Base-by-base conservation (phyloP, 345 rosid species). In the Eutrema japonicum region DNA sequence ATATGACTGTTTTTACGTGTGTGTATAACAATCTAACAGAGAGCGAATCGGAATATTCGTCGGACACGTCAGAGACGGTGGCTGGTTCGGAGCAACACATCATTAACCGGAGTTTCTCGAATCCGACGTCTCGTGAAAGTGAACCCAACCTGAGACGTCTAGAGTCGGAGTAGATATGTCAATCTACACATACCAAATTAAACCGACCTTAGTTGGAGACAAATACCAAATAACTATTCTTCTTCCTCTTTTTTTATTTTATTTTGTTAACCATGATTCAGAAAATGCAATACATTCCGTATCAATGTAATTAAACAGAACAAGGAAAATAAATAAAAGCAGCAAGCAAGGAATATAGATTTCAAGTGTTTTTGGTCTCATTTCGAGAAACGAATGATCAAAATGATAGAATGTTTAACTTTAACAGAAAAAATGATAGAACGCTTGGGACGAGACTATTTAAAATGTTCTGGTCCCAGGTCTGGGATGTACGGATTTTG, bases 81-180 rank as follows among this genome's bases (percentile, higher is more conserved):
- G 33, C 74, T 18, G 33, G 62, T 3, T 50, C 58, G 33, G 81
- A 75, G 29, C 75, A 75, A 67, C 52, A 47, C 0, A 68, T 78
- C 68, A 64, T 62, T 70, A 78, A 77, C 64, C 84, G 92, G 63
- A 86, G 89, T 75, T 84, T 81, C 51, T 74, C 82, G 60, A 85
- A 74, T 52, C 83, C 81, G 36, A 67, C 76, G 72, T 83, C 85
- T 64, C 77, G 79, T 53, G 77, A 72, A 52, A 58, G 80, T 37
- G 84, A 85, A 77, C 68, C 57, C 10, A 38, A 75, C 62, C 71
- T 72, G 70, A 84, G 77, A 51, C 82, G 55, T 54, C 76, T 53
- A 35, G 72, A 67, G 7, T 71, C 76, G 62, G 12, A 42, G 56
- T 64, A 72, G 35, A 10, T 64, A 10, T 64, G 22, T 18, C 22